Evolutionary conservation across 306 rosid genomes (phyloP), one percentile per base, ranked within the genome.

Genomic region (Morella rubra): DNA sequence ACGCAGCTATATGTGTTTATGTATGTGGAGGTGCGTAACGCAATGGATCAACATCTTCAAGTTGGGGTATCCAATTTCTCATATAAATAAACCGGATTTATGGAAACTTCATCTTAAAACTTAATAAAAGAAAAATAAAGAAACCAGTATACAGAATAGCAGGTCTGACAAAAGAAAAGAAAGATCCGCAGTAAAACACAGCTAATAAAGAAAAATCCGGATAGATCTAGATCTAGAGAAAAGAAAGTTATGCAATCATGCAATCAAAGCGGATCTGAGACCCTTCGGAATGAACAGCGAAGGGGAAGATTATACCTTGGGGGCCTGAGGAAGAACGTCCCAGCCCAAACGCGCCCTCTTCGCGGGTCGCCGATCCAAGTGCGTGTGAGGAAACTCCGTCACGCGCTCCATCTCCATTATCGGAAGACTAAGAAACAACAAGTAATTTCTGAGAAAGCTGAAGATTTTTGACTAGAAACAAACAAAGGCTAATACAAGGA

Each of bases 341-440:
- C 99, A 95, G 52, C 99, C 99, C 86, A 95, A 76, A 16, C 99
- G 91, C 61, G 99, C 93, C 72, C 97, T 71, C 91, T 95, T 92
- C 71, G 96, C 87, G 3, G 99, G 99, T 62, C 96, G 91, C 1
- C 97, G 97, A 83, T 95, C 99, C 85, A 95, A 79, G 85, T 89
- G 88, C 46, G 92, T 81, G 20, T 80, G 89, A 11, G 97, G 97
- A 70, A 95, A 95, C 85, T 91, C 99, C 22, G 86, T 84, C 84
- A 92, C 89, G 87, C 99, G 92, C 82, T 90, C 96, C 89, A 85
- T 92, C 92, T 90, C 96, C 96, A 90, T 90, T 84, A 72, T 80
- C 65, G 7, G 37, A 73, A 3, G 62, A n/a, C 0, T 37, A 7
- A 14, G 27, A 0, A 9, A 1, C 24, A 7, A 50, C 42, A 55